Evolutionary conservation across 2,329 filamentous ascomycete species (phyloP).

Genomic region (Metarhizium sp.): DNA sequence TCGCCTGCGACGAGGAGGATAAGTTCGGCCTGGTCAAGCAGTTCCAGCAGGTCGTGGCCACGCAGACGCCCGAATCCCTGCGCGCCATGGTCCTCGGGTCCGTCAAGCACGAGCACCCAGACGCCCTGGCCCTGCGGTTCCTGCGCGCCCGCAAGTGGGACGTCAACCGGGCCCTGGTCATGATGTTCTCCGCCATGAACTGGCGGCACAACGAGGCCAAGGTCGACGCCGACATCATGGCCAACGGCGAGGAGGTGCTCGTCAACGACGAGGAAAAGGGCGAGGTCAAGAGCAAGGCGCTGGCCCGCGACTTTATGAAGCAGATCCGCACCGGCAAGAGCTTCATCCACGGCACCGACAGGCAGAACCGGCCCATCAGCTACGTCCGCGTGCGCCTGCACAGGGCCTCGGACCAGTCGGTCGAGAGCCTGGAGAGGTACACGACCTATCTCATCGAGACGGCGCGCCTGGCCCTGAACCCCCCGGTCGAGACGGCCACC

Average conservation of each 20-base stretch:
- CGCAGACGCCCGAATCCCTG: slow-evolving; percentile 1
- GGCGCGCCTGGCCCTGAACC: slow-evolving; percentile 6
- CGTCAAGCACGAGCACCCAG: slow-evolving; percentile 23
- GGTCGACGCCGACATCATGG: slow-evolving; percentile 22
- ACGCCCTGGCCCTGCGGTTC: slow-evolving; percentile 29
- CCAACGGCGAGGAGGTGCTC: slow-evolving; percentile 22
- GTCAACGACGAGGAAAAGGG: slow-evolving; percentile 19
- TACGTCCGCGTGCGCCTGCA: slow-evolving; percentile 25
- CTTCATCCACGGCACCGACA: slow-evolving; percentile 27
- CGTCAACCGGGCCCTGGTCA: slow-evolving; percentile 26
- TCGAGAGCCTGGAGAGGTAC: slow-evolving; percentile 26
- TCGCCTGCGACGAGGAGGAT: slow-evolving; percentile 3
- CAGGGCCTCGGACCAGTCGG: slow-evolving; percentile 20
- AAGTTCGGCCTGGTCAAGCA: slow-evolving; percentile 7
- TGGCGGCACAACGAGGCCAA: slow-evolving; percentile 24
- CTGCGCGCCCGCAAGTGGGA: slow-evolving; percentile 31
- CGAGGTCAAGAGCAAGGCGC: slow-evolving; percentile 2
- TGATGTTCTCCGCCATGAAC: slow-evolving; percentile 26
- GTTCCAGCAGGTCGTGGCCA: slow-evolving; percentile 4
- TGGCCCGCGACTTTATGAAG: slow-evolving; percentile 19
- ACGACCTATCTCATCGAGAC: slow-evolving; percentile 31
- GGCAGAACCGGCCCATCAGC: slow-evolving; percentile 24
- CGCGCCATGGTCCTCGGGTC: slow-evolving; percentile 11
- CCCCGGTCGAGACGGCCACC: slow-evolving; percentile 12
- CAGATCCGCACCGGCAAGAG: slow-evolving; percentile 29